Conservation (phyloP, 768 basidiomycete genomes). For the Phallus indusiatus region DNA sequence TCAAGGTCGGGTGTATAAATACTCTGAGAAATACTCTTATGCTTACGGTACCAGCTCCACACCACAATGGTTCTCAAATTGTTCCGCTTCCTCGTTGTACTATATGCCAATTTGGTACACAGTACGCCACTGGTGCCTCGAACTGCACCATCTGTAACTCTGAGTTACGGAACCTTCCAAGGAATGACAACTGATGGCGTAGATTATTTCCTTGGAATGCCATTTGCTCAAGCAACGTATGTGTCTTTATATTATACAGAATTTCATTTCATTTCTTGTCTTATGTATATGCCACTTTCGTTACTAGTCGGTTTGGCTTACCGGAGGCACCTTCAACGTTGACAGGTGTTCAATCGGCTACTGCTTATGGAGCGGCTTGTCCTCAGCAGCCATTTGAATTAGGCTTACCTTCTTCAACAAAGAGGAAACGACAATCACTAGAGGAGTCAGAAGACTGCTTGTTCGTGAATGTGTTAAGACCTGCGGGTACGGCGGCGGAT, state of each 20-base stretch:
- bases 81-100: not conserved
- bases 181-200: slow-evolving; percentile 19
- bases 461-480: slow-evolving; percentile 43
- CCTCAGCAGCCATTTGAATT: slow-evolving; percentile 24
- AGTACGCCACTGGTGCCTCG: not conserved
- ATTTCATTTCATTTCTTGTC: not conserved
- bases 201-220: slow-evolving; percentile 30
- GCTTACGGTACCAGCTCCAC: not conserved
- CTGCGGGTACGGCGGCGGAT: slow-evolving; percentile 27
- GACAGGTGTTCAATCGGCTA: slow-evolving; percentile 27
- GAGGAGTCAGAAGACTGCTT: slow-evolving; percentile 23
- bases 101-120: not conserved
- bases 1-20: not conserved
- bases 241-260: slow-evolving; percentile 9
- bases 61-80: not conserved
- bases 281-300: not conserved
- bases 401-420: slow-evolving; percentile 11
- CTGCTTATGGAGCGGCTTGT: slow-evolving; percentile 29
- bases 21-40: not conserved
- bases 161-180: slow-evolving; percentile 22
- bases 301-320: not conserved
- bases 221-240: slow-evolving; percentile 31
- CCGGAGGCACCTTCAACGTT: slow-evolving; percentile 18
- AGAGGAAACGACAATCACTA: not conserved
- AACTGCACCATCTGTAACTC: slow-evolving; percentile 16